These are phyloP conservation scores for Hamigera avellanea DNA, from an alignment of 495 filamentous ascomycete species.

Conservation along the genomic window DNA sequence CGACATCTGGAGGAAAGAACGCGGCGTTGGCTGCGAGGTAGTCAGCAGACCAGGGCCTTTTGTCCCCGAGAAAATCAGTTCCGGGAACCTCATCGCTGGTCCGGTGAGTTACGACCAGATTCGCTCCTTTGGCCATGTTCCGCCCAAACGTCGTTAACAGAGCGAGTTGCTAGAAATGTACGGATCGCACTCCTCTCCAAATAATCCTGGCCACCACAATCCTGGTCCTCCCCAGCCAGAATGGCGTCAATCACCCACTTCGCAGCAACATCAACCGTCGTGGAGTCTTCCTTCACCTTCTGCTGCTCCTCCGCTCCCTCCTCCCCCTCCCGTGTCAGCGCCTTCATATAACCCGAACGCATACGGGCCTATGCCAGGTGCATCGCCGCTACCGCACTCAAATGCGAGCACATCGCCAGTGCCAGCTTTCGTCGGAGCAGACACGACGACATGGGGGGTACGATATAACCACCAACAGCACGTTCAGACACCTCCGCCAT, in stretches of 20 bases:
- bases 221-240: conserved; percentile 26
- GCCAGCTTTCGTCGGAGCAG: conserved; percentile 9
- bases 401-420: conserved; percentile 14
- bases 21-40: too few relatives aligned
- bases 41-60: too few relatives aligned
- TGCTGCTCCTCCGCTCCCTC: conserved; percentile 6
- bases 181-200: conserved; percentile 12
- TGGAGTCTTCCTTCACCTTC: conserved; percentile 3
- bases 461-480: conserved; percentile 30
- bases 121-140: too few relatives aligned
- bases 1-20: too few relatives aligned
- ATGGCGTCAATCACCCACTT: conserved; percentile 25
- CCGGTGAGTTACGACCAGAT: too few relatives aligned
- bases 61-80: too few relatives aligned
- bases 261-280: conserved; percentile 8
- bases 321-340: conserved; percentile 6
- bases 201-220: conserved; percentile 7
- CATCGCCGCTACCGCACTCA: conserved; percentile 4
- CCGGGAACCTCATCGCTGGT: too few relatives aligned
- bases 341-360: conserved; percentile 26
- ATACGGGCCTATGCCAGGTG: conserved; percentile 26
- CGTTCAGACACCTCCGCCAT: conserved; percentile 26
- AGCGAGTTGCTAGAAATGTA: conserved; percentile 2
- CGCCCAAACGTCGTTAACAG: not conserved
- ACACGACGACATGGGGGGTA: conserved; percentile 33